phyloP scores from a whole-genome alignment of 2,329 filamentous ascomycete species.

The Penicillium sp. region DNA sequence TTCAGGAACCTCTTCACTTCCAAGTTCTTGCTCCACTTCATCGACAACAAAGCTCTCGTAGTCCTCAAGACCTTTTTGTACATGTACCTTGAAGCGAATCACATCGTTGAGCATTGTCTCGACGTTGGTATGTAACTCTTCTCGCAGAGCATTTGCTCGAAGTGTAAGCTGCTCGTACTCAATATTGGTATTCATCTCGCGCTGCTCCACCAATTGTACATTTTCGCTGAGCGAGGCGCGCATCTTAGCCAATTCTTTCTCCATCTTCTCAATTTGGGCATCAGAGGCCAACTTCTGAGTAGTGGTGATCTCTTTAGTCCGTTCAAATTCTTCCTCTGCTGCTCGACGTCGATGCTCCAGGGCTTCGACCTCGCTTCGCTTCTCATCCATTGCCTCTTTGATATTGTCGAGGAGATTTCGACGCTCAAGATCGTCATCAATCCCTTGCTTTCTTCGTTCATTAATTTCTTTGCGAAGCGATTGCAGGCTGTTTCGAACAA shows the following conservation, averaged over 20 bases:
- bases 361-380: slow-evolving; percentile 86
- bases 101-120: slow-evolving; percentile 95
- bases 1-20: slow-evolving; percentile 56
- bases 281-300: slow-evolving; percentile 87
- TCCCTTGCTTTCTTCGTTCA: slow-evolving; percentile 76
- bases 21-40: slow-evolving; percentile 82
- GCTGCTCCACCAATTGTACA: slow-evolving; percentile 87
- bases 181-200: slow-evolving; percentile 94
- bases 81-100: slow-evolving; percentile 97
- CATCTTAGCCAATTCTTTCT: slow-evolving; percentile 96
- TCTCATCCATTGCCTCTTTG: slow-evolving; percentile 96
- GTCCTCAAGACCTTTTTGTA: slow-evolving; percentile 88
- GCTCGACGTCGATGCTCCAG: slow-evolving; percentile 83
- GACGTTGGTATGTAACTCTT: slow-evolving; percentile 96
- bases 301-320: slow-evolving; percentile 81
- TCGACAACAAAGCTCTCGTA: slow-evolving; percentile 93
- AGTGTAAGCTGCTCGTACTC: slow-evolving; percentile 94
- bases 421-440: slow-evolving; percentile 91
- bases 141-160: slow-evolving; percentile 76
- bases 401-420: slow-evolving; percentile 91
- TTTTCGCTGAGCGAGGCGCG: slow-evolving; percentile 77
- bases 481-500: slow-evolving; percentile 75
- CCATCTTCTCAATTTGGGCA: slow-evolving; percentile 96
- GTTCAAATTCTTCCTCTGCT: slow-evolving; percentile 90
- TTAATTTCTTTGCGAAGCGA: slow-evolving; percentile 83